These are phyloP conservation scores for Ramaria rubella DNA, from an alignment of 768 basidiomycete species.

Conservation along the genomic window DNA sequence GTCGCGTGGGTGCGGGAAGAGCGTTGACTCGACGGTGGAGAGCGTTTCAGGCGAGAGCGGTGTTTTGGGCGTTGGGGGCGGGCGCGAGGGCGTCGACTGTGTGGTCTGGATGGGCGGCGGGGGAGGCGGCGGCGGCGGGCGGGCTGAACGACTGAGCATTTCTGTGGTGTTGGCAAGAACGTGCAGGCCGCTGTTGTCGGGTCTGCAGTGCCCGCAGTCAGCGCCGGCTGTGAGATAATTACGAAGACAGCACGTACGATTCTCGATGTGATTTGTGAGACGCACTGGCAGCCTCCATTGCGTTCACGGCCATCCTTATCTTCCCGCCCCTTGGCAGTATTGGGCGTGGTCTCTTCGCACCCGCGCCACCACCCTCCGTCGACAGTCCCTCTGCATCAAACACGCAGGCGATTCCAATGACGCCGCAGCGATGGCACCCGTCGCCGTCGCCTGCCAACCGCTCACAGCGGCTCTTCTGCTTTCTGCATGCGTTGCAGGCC, in stretches of 20 bases:
- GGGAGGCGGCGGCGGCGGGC: background rate
- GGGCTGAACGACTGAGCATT: background rate
- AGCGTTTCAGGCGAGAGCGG: constrained; percentile 7
- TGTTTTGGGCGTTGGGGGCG: background rate
- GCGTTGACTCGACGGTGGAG: constrained; percentile 3
- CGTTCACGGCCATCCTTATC: too few species aligned
- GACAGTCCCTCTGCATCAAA: background rate
- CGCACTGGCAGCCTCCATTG: background rate
- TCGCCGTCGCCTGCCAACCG: constrained; percentile 2
- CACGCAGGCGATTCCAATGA: constrained; percentile 8
- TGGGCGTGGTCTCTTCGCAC: background rate
- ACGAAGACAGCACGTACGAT: background rate
- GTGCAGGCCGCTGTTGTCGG: background rate
- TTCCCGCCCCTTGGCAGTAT: constrained; percentile 4
- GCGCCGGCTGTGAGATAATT: background rate
- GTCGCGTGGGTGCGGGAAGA: constrained; percentile 2
- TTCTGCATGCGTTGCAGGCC: constrained; percentile 9
- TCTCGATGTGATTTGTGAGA: background rate
- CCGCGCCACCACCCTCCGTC: background rate
- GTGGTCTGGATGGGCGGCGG: background rate
- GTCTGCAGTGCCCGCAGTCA: background rate
- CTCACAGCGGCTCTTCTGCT: constrained; percentile 10
- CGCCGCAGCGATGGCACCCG: constrained; percentile 6
- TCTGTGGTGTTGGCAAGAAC: constrained; percentile 7
- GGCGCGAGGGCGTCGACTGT: background rate